Base-by-base conservation (phyloP, 352 stramenopile genomes). In the Globisporangium irregulare region DNA sequence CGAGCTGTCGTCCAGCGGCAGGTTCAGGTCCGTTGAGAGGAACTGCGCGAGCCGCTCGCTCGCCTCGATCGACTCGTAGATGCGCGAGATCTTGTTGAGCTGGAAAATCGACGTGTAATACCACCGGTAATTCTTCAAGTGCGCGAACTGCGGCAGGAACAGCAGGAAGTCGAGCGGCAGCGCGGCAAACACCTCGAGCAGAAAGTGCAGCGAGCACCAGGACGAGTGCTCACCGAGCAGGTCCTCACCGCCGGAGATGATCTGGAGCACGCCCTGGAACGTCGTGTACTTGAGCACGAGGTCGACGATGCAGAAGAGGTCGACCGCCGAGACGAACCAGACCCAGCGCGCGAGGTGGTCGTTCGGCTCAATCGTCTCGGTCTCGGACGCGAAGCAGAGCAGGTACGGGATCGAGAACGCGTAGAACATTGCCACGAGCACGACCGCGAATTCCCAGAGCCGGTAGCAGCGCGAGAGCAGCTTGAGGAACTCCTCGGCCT, bases 101-200 rank as follows among this genome's bases (percentile, higher is more conserved):
- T 90, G 84, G 36, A 90, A 73, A 1, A 90, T 46, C 4, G 77
- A 71, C 24, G 88, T 67, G 63, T 87, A 90, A 63, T 79, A 86
- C 81, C 80, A 90, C n/a, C 71, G 68, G 15, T 82, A 60, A 20
- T 73, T 24, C 6, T 12, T 10, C n/a, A 80, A 20, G 24, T 58
- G n/a, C 1, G 68, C 58, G 3, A 88, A 46, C 6, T 64, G 62
- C 7, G 81, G 77, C 9, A 87, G 53, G 46, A 85, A 82, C 41
- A 91, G 51, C 36, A 89, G 20, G 29, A 84, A 72, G 58, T 91
- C 81, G 6, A 91, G 62, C 0, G 81, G 83, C 2, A 88, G 7
- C 0, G 79, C 76, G 0, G 72, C 73, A 5, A 80, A 68, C 0
- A 86, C 27, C 18, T 90, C 82, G 24, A 77, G 25, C 0, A 67